Evolutionary conservation across 495 filamentous ascomycete genomes (phyloP).

Genomic region (Aspergillus carlsbadensis): DNA sequence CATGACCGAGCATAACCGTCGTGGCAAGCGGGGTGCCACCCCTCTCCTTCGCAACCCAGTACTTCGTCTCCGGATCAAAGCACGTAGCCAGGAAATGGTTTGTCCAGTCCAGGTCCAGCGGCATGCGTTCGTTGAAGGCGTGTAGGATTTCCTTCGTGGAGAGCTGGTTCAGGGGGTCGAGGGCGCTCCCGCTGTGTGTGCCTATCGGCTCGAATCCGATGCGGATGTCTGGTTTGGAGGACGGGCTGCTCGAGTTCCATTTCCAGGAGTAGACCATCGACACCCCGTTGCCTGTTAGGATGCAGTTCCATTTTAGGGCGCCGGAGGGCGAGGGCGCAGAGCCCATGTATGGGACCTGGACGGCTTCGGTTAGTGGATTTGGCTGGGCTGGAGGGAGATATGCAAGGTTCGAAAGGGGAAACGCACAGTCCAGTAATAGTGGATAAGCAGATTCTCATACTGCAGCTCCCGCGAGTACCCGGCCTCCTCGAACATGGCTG

Average conservation of each 20-base stretch:
- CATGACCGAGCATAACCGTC: not conserved
- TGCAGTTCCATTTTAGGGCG: constrained; percentile 15
- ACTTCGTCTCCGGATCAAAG: not conserved
- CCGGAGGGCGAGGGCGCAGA: constrained; percentile 9
- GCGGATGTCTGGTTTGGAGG: constrained; percentile 22
- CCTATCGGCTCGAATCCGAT: constrained; percentile 22
- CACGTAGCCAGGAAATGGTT: constrained; percentile 22
- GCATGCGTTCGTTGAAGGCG: not conserved
- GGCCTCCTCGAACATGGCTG: constrained; percentile 13
- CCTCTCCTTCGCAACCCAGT: not conserved
- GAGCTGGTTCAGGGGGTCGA: constrained; percentile 27
- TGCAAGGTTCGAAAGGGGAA: too few species aligned
- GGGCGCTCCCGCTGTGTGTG: constrained; percentile 12
- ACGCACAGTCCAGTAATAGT: constrained; percentile 11
- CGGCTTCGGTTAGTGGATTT: not conserved
- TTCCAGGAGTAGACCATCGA: constrained; percentile 30
- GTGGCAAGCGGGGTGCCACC: not conserved
- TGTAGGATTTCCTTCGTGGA: constrained; percentile 15
- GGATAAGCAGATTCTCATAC: constrained; percentile 18
- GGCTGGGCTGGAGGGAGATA: too few species aligned
- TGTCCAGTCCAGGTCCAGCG: constrained; percentile 21
- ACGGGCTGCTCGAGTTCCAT: constrained; percentile 29
- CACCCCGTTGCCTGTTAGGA: constrained; percentile 17
- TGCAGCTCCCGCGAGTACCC: constrained; percentile 17
- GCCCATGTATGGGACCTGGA: constrained; percentile 12